phyloP scores from a whole-genome alignment of 73 alveolate species.

The Tetrahymena malaccensis region DNA sequence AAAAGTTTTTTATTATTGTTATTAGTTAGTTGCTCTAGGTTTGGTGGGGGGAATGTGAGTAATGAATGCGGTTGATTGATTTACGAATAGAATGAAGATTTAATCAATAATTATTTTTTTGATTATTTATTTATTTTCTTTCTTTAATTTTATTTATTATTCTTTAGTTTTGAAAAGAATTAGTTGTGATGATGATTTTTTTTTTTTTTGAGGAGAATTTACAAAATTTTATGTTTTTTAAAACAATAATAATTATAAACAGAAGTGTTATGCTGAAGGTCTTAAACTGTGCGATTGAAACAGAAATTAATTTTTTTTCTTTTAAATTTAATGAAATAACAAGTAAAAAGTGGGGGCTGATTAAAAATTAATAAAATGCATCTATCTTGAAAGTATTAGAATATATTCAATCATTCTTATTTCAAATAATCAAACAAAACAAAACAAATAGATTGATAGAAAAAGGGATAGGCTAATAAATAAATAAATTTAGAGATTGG shows the following conservation, averaged over 20 bases:
- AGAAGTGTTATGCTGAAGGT: neutral
- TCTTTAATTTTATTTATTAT: neutral
- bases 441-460: neutral
- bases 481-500: neutral
- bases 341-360: neutral
- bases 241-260: neutral
- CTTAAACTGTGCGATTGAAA: neutral
- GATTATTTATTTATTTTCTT: neutral
- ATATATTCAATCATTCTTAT: neutral
- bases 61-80: neutral
- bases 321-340: neutral
- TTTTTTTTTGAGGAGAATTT: neutral
- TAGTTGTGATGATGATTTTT: neutral
- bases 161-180: neutral
- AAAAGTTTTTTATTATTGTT: neutral
- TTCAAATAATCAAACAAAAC: too few relatives aligned
- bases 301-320: neutral
- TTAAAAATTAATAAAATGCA: too few relatives aligned
- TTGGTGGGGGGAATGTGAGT: neutral
- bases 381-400: neutral
- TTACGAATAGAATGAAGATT: too few relatives aligned
- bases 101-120: neutral
- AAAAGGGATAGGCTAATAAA: neutral
- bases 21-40: neutral
- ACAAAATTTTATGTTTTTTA: neutral